Conservation (phyloP, 768 basidiomycete species). For the Trametes coccinea region DNA sequence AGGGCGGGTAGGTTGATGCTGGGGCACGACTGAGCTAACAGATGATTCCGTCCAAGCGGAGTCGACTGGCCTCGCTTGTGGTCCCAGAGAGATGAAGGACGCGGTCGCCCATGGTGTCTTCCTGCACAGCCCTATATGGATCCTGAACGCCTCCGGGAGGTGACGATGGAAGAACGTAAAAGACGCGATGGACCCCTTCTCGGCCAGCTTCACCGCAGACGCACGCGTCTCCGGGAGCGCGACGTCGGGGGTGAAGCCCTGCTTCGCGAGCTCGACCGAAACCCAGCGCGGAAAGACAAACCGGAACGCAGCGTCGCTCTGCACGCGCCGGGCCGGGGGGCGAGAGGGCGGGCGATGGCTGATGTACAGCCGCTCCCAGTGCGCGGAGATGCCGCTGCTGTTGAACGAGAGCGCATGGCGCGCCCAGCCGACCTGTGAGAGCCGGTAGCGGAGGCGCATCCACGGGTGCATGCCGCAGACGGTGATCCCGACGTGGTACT, state of each 20-base stretch:
- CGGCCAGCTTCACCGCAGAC: background rate
- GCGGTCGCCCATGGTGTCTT: constrained; percentile 9
- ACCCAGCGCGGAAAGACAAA: constrained; percentile 17
- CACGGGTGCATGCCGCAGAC: constrained; percentile 5
- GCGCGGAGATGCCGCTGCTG: constrained; percentile 5
- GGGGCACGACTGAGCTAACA: background rate
- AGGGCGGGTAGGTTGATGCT: background rate
- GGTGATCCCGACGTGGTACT: constrained; percentile 15
- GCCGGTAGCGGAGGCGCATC: constrained; percentile 15
- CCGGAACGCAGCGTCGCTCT: background rate
- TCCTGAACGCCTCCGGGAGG: constrained; percentile 1
- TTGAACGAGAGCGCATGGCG: constrained; percentile 12
- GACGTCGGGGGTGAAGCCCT: constrained; percentile 4
- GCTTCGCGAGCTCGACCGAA: constrained; percentile 12
- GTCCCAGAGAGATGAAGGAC: background rate
- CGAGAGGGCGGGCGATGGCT: constrained; percentile 16
- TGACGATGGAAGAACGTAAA: constrained; percentile 3
- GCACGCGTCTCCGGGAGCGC: background rate
- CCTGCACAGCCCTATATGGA: constrained; percentile 7
- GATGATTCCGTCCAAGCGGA: background rate
- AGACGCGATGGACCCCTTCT: background rate
- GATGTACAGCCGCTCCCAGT: constrained; percentile 18
- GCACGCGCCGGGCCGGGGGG: background rate
- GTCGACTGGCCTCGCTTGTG: background rate
- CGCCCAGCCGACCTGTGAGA: constrained; percentile 13